A percentile compares a stretch with the other conserved stretches of the same genome.
Evolutionary conservation across 768 basidiomycete species (phyloP).

Genomic region (Amanita muscaria): DNA sequence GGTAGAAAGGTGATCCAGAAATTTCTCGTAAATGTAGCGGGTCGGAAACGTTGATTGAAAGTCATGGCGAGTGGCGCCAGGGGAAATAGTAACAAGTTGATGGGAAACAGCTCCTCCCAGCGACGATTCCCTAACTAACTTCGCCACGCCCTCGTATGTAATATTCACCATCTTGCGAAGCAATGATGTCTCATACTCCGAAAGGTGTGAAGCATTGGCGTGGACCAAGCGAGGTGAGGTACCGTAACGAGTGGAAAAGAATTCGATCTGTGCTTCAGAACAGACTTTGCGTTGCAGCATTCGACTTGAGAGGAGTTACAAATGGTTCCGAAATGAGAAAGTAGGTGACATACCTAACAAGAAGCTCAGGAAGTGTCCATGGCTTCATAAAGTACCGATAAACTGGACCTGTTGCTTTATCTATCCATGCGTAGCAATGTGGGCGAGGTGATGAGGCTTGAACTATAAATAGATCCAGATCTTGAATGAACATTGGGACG

Average conservation of each 20-base stretch:
- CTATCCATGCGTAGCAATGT: constrained; percentile 8
- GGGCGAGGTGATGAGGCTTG: constrained; percentile 12
- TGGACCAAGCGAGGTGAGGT: constrained; percentile 7
- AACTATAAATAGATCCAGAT: constrained; percentile 11
- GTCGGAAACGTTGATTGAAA: constrained; percentile 9
- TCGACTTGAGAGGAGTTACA: constrained; percentile 6
- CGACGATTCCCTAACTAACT: constrained; percentile 6
- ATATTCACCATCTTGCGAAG: not conserved
- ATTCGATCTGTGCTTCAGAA: constrained; percentile 8
- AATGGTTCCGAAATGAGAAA: constrained; percentile 5
- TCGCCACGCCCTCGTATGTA: not conserved
- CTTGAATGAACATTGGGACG: constrained; percentile 10
- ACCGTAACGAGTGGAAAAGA: not conserved
- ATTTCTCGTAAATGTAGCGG: constrained; percentile 11
- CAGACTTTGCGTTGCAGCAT: constrained; percentile 5
- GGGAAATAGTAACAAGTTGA: constrained; percentile 10
- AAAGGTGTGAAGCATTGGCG: not conserved
- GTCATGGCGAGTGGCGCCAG: constrained; percentile 8
- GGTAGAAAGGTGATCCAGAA: constrained; percentile 10
- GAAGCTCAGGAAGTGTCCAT: constrained; percentile 12
- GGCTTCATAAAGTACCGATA: constrained; percentile 10
- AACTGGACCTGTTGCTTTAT: constrained; percentile 8
- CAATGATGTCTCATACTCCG: constrained; percentile 1
- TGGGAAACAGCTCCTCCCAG: constrained; percentile 7
- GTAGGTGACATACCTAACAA: constrained; percentile 9